These are phyloP conservation scores for Verruconis gallopava DNA, from an alignment of 2,329 filamentous ascomycete genomes.

Conservation along the genomic window DNA sequence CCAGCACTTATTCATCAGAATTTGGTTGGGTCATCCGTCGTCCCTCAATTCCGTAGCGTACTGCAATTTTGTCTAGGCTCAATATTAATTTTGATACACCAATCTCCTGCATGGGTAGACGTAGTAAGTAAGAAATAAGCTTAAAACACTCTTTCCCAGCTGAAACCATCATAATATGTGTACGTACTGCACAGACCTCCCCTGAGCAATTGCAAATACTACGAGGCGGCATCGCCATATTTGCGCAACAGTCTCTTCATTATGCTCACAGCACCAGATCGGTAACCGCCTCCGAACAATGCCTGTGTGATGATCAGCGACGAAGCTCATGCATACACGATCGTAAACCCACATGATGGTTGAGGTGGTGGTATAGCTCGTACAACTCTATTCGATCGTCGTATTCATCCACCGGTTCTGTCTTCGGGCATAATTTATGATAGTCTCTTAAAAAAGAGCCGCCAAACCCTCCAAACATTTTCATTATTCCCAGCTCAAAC, in stretches of 20 bases:
- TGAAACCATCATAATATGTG: too few species aligned
- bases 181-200: too few species aligned
- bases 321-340: neutral
- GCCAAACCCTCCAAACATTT: constrained; percentile 87
- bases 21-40: too few species aligned
- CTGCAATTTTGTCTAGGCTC: too few species aligned
- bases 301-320: constrained; percentile 20
- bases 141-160: too few species aligned
- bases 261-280: constrained; percentile 60
- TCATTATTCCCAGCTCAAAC: constrained; percentile 88
- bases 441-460: constrained; percentile 64
- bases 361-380: constrained; percentile 81
- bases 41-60: too few species aligned
- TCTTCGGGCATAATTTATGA: constrained; percentile 58
- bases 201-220: too few species aligned
- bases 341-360: constrained; percentile 49
- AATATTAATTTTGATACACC: too few species aligned
- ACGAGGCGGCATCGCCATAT: constrained; percentile 40
- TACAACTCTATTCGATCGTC: constrained; percentile 73
- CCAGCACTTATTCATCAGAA: too few species aligned
- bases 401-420: constrained; percentile 70
- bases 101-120: too few species aligned
- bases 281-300: constrained; percentile 72
- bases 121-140: too few species aligned
- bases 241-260: constrained; percentile 63